These are phyloP conservation scores for Chondrus crispus DNA, from an alignment of 23 red algal species.

Conservation along the genomic window DNA sequence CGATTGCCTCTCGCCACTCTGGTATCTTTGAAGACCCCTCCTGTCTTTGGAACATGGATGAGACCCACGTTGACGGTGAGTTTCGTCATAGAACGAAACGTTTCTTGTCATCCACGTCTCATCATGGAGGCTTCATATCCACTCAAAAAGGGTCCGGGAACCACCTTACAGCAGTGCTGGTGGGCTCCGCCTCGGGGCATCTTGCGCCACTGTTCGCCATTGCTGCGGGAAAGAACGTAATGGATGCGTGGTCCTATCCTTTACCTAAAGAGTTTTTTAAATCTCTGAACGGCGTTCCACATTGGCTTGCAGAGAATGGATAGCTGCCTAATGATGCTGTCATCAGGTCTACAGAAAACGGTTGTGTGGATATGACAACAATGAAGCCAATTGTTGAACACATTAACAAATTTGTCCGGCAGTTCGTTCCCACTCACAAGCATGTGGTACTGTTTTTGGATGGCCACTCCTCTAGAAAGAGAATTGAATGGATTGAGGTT, in stretches of 20 bases:
- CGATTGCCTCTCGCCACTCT: neutral
- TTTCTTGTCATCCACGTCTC: neutral
- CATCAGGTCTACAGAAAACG: neutral
- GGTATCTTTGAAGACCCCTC: neutral
- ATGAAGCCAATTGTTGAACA: neutral
- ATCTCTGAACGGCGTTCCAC: neutral
- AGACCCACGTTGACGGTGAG: neutral
- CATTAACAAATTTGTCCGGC: neutral
- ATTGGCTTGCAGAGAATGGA: neutral
- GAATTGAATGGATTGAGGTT: constrained; percentile 8
- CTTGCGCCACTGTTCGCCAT: neutral
- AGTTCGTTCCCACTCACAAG: neutral
- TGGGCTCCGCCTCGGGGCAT: neutral
- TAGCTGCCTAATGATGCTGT: neutral
- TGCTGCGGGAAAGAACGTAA: neutral
- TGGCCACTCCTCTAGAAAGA: neutral
- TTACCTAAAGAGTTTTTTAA: neutral
- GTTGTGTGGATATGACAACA: neutral
- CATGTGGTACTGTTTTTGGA: neutral
- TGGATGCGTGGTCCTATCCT: neutral
- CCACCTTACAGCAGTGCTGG: neutral
- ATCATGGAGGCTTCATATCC: neutral
- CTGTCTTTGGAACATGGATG: neutral
- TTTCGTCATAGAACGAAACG: neutral
- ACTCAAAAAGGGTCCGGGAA: neutral